Conservation (phyloP, 495 filamentous ascomycete species). For the Filosporella fistucella region DNA sequence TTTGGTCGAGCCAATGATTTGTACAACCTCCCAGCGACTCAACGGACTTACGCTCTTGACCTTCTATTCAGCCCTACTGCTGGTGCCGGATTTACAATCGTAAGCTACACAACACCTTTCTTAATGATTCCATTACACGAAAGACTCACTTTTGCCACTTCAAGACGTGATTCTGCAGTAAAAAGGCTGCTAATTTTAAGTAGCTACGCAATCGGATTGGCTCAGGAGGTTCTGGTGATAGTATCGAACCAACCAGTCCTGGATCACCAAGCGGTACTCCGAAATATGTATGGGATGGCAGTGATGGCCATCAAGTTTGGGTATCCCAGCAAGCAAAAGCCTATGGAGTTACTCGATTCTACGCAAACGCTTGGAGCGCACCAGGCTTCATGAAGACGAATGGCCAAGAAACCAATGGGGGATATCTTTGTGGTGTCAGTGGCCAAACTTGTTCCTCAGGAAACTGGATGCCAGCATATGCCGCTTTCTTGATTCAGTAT, state of each 20-base stretch:
- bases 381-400: conserved; percentile 56
- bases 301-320: conserved; percentile 46
- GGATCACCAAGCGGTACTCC: conserved; percentile 28
- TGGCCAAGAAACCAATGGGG: conserved; percentile 31
- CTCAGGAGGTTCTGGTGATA: neutral
- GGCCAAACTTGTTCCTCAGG: conserved; percentile 27
- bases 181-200: too few relatives aligned
- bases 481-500: conserved; percentile 49
- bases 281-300: conserved; percentile 38
- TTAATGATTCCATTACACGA: too few relatives aligned
- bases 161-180: too few relatives aligned
- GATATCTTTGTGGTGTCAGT: conserved; percentile 10
- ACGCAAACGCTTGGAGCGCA: conserved; percentile 49
- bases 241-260: conserved; percentile 29
- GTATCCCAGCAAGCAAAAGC: conserved; percentile 41
- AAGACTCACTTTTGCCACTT: too few relatives aligned
- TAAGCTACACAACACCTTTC: too few relatives aligned
- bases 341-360: conserved; percentile 40
- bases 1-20: neutral
- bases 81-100: neutral
- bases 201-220: neutral
- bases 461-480: conserved; percentile 51
- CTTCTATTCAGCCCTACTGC: neutral
- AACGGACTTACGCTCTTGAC: neutral
- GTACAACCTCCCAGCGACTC: neutral